Conservation (phyloP, 108 stramenopile genomes). For the Cyclotella baltica region DNA sequence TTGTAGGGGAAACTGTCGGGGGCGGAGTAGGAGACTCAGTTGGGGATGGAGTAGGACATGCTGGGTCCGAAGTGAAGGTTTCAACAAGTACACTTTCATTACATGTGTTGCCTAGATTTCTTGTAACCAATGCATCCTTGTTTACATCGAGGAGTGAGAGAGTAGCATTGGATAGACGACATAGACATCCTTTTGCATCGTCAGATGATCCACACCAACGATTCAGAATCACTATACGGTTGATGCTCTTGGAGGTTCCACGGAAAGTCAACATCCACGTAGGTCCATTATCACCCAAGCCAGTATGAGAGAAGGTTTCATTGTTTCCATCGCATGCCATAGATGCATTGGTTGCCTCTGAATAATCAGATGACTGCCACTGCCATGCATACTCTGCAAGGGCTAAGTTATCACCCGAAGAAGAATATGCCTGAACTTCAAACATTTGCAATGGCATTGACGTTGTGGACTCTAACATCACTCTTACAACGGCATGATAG, state of each 20-base stretch:
- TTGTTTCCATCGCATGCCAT: neutral
- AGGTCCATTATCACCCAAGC: neutral
- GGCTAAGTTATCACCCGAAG: no score
- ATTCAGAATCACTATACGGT: neutral
- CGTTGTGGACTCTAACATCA: no score
- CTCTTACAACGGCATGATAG: no score
- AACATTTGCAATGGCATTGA: no score
- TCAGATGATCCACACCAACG: neutral
- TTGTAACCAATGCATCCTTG: neutral
- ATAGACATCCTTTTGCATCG: neutral
- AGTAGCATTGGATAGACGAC: neutral
- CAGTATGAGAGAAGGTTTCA: neutral
- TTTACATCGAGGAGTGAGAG: neutral
- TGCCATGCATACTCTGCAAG: no score
- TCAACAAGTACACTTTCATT: neutral
- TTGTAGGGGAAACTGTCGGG: no score
- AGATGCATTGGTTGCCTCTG: no score
- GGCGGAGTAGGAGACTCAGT: neutral
- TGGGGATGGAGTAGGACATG: neutral
- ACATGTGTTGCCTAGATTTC: neutral
- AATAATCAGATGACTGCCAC: no score
- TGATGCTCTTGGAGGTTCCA: neutral
- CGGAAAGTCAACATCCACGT: neutral
- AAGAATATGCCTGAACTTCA: no score
- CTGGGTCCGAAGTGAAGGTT: neutral